Base-by-base conservation (phyloP, 495 filamentous ascomycete species). In the Penicillium paradoxum region DNA sequence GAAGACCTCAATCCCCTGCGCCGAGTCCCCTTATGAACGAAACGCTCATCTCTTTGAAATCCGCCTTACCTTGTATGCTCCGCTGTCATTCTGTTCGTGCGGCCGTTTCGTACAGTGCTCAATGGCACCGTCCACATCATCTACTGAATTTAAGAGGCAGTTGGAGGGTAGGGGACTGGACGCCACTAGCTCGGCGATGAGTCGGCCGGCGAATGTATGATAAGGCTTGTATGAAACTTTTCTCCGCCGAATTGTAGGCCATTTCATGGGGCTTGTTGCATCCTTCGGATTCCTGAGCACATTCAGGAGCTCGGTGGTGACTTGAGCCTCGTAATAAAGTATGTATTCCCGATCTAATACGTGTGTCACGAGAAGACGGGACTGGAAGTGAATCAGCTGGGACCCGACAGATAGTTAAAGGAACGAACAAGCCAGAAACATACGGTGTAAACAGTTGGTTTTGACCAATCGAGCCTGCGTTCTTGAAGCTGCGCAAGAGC, bases 401-500 rank as follows among this genome's bases (percentile, higher is more conserved):
- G 21, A 36, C 46, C 14, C 32, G 33, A 49, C n/a, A 51, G 44
- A 15, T 19, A 27, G 24, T 27, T n/a, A n/a, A n/a, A n/a, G 22
- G 39, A 22, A 18, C 19, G 15, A 44, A 17, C 3, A 19, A 6
- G 25, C 29, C 1, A 44, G 27, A 27, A 36, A 53, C 50, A 37
- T 55, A 65, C 56, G 1, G 43, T 58, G 32, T 62, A 56, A 45
- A 18, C 41, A 4, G 4, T 41, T 57, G 15, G 53, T 13, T 53
- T 27, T 49, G 24, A 5, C 0, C 14, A 4, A 11, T 40, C 10
- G 14, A 48, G 15, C 5, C 30, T 19, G 21, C 36, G 48, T 45
- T 62, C 49, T 46, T 66, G 52, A 15, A 54, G 18, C 39, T 66
- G 63, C 7, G 56, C 56, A 36, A 66, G 44, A 32, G 63, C 39